phyloP scores from a whole-genome alignment of 2,329 filamentous ascomycete species.

The Aureobasidium zeae region DNA sequence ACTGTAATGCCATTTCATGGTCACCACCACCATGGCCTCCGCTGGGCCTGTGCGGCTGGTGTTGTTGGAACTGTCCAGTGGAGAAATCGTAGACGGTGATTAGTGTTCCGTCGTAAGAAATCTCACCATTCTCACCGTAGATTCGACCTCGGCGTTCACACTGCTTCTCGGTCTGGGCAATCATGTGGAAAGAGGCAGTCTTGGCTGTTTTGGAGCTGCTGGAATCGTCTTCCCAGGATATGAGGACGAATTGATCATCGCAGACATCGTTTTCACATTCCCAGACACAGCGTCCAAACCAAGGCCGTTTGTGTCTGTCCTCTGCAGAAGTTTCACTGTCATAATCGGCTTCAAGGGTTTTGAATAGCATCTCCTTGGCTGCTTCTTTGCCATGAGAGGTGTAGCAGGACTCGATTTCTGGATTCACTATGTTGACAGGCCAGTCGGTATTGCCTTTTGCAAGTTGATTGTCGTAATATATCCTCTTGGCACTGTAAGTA shows the following conservation, averaged over 20 bases:
- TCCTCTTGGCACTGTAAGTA: conserved; percentile 73
- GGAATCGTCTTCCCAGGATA: conserved; percentile 73
- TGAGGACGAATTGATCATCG: conserved; percentile 83
- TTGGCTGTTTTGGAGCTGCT: conserved; percentile 48
- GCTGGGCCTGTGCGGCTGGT: conserved; percentile 34
- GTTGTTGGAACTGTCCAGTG: conserved; percentile 45
- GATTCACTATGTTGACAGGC: conserved; percentile 83
- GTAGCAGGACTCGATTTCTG: conserved; percentile 76
- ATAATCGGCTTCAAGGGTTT: conserved; percentile 47
- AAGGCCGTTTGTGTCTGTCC: conserved; percentile 43
- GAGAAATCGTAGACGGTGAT: conserved; percentile 70
- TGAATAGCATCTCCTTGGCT: conserved; percentile 44
- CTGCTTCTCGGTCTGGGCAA: conserved; percentile 76
- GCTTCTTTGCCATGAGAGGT: conserved; percentile 35
- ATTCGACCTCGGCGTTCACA: conserved; percentile 78
- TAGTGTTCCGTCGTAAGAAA: conserved; percentile 69
- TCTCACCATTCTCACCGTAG: conserved; percentile 79
- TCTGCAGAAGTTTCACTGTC: conserved; percentile 40
- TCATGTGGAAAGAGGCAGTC: conserved; percentile 87
- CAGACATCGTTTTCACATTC: conserved; percentile 88
- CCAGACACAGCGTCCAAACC: conserved; percentile 94
- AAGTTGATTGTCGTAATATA: conserved; percentile 66
- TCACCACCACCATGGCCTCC: conserved; percentile 71
- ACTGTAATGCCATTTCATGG: conserved; percentile 69
- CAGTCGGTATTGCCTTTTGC: conserved; percentile 59